Conservation (phyloP, 352 stramenopile genomes). For the Globisporangium ultimum region DNA sequence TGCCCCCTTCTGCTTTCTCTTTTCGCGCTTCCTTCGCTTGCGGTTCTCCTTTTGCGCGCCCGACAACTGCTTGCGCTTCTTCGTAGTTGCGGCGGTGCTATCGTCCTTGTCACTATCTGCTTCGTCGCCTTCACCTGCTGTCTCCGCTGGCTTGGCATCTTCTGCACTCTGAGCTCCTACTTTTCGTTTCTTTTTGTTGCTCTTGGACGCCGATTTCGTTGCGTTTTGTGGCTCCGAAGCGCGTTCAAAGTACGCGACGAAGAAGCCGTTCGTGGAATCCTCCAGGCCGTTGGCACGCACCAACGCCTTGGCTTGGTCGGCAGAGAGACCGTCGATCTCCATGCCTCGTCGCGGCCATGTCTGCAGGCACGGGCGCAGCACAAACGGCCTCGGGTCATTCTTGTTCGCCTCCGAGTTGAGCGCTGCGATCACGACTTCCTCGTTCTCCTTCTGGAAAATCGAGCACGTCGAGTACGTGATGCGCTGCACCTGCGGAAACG, state of each 20-base stretch:
- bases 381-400: conserved; percentile 47
- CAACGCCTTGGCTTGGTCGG: conserved; percentile 70
- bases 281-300: conserved; percentile 91
- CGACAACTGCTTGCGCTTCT: conserved; percentile 66
- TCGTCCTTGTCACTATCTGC: not conserved
- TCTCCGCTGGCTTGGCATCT: conserved; percentile 3
- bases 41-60: conserved; percentile 64
- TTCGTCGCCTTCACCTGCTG: conserved; percentile 5
- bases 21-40: conserved; percentile 72
- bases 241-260: conserved; percentile 95
- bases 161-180: not conserved
- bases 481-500: conserved; percentile 90
- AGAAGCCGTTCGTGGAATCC: conserved; percentile 96
- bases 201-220: not conserved
- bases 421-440: conserved; percentile 90
- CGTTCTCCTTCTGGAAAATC: conserved; percentile 95
- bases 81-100: conserved; percentile 9
- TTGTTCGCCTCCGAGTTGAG: conserved; percentile 64
- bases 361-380: conserved; percentile 58
- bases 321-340: conserved; percentile 47
- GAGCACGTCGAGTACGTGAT: conserved; percentile 98
- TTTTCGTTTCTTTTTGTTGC: not conserved
- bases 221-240: conserved; percentile 7
- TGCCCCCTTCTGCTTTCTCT: conserved; percentile 33
- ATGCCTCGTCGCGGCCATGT: conserved; percentile 77